A percentile compares a stretch with the other conserved stretches of the same genome.
Conservation (phyloP, 1,139 yeast species). For the Blastobotrys buckinghamii region DNA sequence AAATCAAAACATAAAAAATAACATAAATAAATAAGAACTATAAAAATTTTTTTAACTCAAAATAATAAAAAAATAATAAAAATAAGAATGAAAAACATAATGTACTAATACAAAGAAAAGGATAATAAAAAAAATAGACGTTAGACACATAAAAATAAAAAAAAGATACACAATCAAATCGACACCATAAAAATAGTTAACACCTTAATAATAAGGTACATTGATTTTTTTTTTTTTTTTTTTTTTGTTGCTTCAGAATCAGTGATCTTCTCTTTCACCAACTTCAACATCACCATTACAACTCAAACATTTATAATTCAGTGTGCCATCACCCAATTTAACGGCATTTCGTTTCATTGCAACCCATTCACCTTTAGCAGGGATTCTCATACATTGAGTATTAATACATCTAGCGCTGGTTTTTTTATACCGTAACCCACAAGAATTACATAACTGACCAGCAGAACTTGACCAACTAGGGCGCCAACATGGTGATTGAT, state of each 20-base stretch:
- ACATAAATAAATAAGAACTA: not conserved
- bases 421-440: slow-evolving; percentile 91
- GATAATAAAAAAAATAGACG: not conserved
- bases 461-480: slow-evolving; percentile 88
- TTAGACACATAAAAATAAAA: not conserved
- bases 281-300: slow-evolving; percentile 59
- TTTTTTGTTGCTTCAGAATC: too few species aligned
- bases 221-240: too few species aligned
- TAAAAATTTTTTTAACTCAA: too few species aligned
- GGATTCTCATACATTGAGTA: slow-evolving; percentile 71
- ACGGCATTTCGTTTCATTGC: slow-evolving; percentile 69
- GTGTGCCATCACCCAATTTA: slow-evolving; percentile 34
- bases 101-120: not conserved
- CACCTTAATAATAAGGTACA: not conserved
- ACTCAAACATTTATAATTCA: slow-evolving; percentile 53
- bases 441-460: slow-evolving; percentile 93
- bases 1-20: too few species aligned
- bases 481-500: slow-evolving; percentile 97
- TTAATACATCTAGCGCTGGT: slow-evolving; percentile 88
- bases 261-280: slow-evolving; percentile 21
- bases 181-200: not conserved
- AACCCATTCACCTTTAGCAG: slow-evolving; percentile 95
- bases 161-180: not conserved
- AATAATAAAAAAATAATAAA: too few species aligned
- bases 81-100: not conserved